Conservation (phyloP, 2,329 filamentous ascomycete genomes). For the Claviceps arundinis region DNA sequence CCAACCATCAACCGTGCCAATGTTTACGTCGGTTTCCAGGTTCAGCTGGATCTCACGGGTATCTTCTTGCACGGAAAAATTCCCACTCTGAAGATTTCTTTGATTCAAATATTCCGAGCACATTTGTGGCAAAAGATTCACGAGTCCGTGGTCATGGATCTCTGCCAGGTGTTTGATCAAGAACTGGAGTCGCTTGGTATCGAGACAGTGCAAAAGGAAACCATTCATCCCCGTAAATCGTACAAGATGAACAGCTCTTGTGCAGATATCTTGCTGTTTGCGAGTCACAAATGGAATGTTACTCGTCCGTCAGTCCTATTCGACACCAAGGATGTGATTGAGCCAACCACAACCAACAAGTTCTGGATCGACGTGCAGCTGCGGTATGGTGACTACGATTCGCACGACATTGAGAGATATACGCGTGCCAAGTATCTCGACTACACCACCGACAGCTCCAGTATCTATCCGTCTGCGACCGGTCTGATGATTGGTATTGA, state of each 20-base stretch:
- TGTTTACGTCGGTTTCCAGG: constrained; percentile 98
- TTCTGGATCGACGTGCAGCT: constrained; percentile 98
- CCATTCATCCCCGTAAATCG: constrained; percentile 95
- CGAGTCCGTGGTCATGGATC: constrained; percentile 95
- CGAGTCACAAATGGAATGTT: constrained; percentile 98
- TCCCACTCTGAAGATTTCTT: constrained; percentile 89
- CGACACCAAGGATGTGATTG: constrained; percentile 92
- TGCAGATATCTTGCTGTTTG: constrained; percentile 91
- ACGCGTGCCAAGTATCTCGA: constrained; percentile 96
- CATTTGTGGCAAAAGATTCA: constrained; percentile 99
- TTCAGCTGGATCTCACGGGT: constrained; percentile 91
- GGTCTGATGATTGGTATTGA: constrained; percentile 97
- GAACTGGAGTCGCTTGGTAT: constrained; percentile 92
- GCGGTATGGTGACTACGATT: constrained; percentile 95
- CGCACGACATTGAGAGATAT: constrained; percentile 96
- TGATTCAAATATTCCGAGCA: constrained; percentile 98
- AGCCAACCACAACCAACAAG: constrained; percentile 90
- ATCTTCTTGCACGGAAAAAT: constrained; percentile 99
- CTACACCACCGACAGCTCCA: constrained; percentile 97
- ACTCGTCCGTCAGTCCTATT: constrained; percentile 85
- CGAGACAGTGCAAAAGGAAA: constrained; percentile 97
- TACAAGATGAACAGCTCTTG: constrained; percentile 99
- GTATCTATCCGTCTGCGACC: constrained; percentile 93
- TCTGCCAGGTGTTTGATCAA: constrained; percentile 97
- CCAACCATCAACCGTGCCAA: constrained; percentile 89